Conservation (phyloP, 306 rosid genomes). For the Vigna angularis region DNA sequence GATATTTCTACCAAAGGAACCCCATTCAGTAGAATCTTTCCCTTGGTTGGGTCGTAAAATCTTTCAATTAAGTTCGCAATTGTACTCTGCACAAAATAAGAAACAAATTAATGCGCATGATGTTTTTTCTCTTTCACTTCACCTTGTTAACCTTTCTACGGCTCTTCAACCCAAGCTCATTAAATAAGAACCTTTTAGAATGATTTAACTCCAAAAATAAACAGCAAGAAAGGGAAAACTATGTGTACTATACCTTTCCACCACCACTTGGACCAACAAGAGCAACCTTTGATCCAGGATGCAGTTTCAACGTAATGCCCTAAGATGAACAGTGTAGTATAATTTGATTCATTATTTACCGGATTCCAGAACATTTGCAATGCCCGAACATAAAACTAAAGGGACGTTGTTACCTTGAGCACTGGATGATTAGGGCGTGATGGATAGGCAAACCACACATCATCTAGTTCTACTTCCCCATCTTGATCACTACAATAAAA, state of each 20-base stretch:
- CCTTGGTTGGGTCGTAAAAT: constrained; percentile 83
- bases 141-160: constrained; percentile 11
- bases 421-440: constrained; percentile 79
- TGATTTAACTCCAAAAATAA: constrained; percentile 22
- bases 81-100: constrained; percentile 71
- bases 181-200: constrained; percentile 29
- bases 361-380: neutral
- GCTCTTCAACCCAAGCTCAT: constrained; percentile 38
- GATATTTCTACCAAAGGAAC: constrained; percentile 81
- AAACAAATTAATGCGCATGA: constrained; percentile 14
- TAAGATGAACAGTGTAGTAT: constrained; percentile 43
- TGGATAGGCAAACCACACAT: constrained; percentile 90
- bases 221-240: neutral
- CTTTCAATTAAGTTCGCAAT: constrained; percentile 91
- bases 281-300: constrained; percentile 82
- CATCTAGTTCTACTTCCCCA: constrained; percentile 79
- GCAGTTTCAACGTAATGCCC: constrained; percentile 79
- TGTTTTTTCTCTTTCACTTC: constrained; percentile 24
- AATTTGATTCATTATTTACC: constrained; percentile 16
- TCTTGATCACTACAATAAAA: constrained; percentile 71
- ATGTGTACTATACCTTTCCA: constrained; percentile 68
- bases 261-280: constrained; percentile 97
- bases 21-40: constrained; percentile 73
- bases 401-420: constrained; percentile 65
- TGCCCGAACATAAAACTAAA: constrained; percentile 28